A percentile compares a stretch with the other conserved stretches of the same genome.
Conservation (phyloP, 495 filamentous ascomycete genomes). For the Penicillium steckii region DNA sequence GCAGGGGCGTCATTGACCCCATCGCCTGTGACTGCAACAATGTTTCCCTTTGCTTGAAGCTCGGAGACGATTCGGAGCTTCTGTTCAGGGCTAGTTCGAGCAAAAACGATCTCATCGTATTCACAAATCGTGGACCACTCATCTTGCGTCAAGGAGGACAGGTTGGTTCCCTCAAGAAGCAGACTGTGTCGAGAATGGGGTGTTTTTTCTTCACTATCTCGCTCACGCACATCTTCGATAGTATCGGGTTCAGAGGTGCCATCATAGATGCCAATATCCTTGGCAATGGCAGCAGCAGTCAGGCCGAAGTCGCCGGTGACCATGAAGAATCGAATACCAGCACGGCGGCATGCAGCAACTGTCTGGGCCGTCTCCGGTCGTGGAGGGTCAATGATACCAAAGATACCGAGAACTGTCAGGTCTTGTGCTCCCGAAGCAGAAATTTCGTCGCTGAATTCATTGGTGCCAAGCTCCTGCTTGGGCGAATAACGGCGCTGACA, state of each 20-base stretch:
- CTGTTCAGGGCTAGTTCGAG: conserved; percentile 73
- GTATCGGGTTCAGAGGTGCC: conserved; percentile 35
- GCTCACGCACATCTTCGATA: conserved; percentile 23
- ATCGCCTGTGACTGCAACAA: conserved; percentile 77
- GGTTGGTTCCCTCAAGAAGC: conserved; percentile 50
- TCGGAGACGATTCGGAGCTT: conserved; percentile 73
- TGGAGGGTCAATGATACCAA: conserved; percentile 63
- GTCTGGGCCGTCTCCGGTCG: conserved; percentile 57
- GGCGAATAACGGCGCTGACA: conserved; percentile 34
- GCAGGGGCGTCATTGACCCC: conserved; percentile 71
- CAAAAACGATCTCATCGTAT: conserved; percentile 68
- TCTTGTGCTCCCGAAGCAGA: conserved; percentile 33
- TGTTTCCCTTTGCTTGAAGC: conserved; percentile 54
- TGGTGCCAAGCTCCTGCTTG: conserved; percentile 23
- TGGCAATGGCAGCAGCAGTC: conserved; percentile 67
- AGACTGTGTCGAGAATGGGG: conserved; percentile 28
- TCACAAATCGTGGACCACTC: conserved; percentile 57
- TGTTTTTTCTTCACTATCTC: conserved; percentile 3
- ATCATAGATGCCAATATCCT: conserved; percentile 64
- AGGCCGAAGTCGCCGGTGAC: conserved; percentile 71
- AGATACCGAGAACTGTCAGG: conserved; percentile 48
- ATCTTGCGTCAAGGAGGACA: conserved; percentile 53
- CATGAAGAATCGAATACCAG: conserved; percentile 62
- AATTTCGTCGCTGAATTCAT: conserved; percentile 47
- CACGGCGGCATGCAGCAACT: conserved; percentile 49